Conservation (phyloP, 2,329 filamentous ascomycete species). For the Cladosporium phlei region DNA sequence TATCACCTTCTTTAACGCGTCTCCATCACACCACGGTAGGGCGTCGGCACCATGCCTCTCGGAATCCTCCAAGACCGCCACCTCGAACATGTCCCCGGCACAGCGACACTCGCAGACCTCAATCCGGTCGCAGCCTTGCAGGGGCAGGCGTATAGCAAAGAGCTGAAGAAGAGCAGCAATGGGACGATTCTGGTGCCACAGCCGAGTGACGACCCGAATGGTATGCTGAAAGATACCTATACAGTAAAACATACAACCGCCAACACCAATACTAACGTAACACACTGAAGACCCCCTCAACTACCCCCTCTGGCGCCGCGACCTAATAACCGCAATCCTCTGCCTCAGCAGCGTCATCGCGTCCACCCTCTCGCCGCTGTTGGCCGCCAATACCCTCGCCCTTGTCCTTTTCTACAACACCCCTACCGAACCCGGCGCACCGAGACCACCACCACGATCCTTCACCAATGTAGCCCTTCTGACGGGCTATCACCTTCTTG, state of each 20-base stretch:
- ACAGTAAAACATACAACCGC: constrained; percentile 9
- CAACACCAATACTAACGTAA: neutral
- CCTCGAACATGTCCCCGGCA: constrained; percentile 32
- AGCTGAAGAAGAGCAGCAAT: constrained; percentile 26
- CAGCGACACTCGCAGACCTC: constrained; percentile 39
- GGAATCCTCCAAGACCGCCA: constrained; percentile 20
- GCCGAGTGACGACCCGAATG: constrained; percentile 84
- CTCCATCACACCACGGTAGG: no score
- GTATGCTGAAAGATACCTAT: constrained; percentile 50
- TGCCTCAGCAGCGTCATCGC: constrained; percentile 79
- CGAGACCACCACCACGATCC: constrained; percentile 33
- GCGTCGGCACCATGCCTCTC: constrained; percentile 16
- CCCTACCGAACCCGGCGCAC: neutral
- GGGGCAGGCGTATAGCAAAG: constrained; percentile 13
- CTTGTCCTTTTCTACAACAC: constrained; percentile 60
- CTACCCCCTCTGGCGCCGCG: constrained; percentile 83
- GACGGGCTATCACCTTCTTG: constrained; percentile 82
- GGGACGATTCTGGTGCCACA: constrained; percentile 73
- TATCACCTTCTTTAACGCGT: no score
- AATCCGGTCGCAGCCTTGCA: constrained; percentile 20
- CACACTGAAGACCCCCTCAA: constrained; percentile 47
- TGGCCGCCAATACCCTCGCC: constrained; percentile 82
- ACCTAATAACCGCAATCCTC: constrained; percentile 72
- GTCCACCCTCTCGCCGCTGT: constrained; percentile 75
- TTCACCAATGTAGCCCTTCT: constrained; percentile 76